Base-by-base conservation (phyloP, 192 early-diverging fungal species). In the Linnemannia elongata region DNA sequence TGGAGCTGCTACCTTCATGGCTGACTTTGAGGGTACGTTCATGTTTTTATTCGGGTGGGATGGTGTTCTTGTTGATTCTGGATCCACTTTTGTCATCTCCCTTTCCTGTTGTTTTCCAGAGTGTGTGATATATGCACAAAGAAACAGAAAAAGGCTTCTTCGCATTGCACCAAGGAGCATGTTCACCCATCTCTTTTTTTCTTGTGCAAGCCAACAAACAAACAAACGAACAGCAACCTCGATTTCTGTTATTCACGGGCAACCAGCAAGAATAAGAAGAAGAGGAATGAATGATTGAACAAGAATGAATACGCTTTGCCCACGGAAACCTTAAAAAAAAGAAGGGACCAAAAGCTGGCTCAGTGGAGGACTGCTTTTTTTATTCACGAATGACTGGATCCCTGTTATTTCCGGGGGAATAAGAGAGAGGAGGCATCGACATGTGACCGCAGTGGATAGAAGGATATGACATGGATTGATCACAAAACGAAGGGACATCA, bases 1-100 rank as follows among this genome's bases (percentile, higher is more conserved):
- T 47, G 97, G 96, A 4, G 95, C 98, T 42, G 90, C 90, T 74
- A 98, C 97, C 33, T 99, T 96, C 90, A 99, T 99, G 98, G 98
- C 98, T 44, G 98, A 99, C 91, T 98, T 99, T 89, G 98, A 99
- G 60, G 81, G 88, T 88, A 80, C 69, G 20, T 76, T 33, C 41
- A 35, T 66, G 30, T 13, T 10, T 30, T 66, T 9, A 8, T 66
- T 66, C 27, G 3, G 18, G 20, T 6, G 49, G 49, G 15, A 17
- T 17, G 20, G 4, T 52, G 18, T 22, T 18, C 17, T 49, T 52
- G 18, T 20, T 18, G 1, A 0, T 66, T 12, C 3, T 27, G 3
- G 42, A 73, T 44, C 39, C 9, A 73, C 71, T 27, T 27, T 45
- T n/a, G 42, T 73, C 3, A 1, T 27, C n/a, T 30, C 44, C 18